Evolutionary conservation across 306 rosid genomes (phyloP).

Genomic region (Quercus ilex): DNA sequence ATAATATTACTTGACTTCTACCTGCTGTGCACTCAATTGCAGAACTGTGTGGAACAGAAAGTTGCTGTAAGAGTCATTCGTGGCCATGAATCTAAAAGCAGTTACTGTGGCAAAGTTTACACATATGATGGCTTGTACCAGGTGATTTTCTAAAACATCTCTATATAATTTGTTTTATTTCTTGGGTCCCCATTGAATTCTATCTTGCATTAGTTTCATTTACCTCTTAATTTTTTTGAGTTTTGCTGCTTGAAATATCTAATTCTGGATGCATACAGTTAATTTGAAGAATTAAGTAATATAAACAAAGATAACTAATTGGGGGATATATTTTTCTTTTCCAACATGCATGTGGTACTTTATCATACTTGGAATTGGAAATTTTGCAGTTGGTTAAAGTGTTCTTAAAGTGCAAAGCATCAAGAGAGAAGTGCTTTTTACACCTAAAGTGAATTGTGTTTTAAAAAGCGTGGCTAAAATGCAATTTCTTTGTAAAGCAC

Average conservation of each 20-base stretch:
- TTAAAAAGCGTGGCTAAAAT: no score
- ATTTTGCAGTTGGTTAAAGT: no score
- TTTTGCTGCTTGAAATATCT: neutral
- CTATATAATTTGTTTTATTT: neutral
- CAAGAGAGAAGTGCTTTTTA: no score
- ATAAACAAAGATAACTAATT: neutral
- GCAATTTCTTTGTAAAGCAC: no score
- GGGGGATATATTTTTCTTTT: neutral
- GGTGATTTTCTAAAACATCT: constrained; percentile 39
- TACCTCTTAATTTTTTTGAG: neutral
- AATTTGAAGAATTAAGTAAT: neutral
- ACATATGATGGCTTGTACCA: constrained; percentile 96
- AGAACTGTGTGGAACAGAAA: constrained; percentile 72
- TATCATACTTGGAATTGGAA: neutral
- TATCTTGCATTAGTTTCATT: neutral
- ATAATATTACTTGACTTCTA: constrained; percentile 9
- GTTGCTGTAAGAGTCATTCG: constrained; percentile 89
- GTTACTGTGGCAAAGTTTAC: constrained; percentile 81
- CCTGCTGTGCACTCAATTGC: constrained; percentile 27
- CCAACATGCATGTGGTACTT: neutral
- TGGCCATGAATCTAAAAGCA: constrained; percentile 69
- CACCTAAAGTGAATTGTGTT: no score
- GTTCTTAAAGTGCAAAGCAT: no score
- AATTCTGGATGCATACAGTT: neutral
- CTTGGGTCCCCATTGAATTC: neutral